Evolutionary conservation across 305 asterid species (phyloP).

Genomic region (Fraxinus ornus): DNA sequence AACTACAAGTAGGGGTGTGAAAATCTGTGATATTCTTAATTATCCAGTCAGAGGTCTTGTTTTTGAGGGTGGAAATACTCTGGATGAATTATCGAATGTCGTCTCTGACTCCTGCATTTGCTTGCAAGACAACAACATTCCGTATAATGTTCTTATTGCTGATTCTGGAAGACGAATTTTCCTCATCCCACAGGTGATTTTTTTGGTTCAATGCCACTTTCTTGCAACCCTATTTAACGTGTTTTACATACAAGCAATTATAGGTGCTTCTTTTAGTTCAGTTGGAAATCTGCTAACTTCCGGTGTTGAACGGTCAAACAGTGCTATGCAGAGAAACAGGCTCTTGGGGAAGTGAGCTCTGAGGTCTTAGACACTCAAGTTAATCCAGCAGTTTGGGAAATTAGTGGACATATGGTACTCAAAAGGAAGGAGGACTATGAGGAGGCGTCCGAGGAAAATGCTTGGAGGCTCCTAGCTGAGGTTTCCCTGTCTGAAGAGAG

Average conservation of each 20-base stretch:
- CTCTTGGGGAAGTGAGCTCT: conserved; percentile 46
- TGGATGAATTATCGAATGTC: background rate
- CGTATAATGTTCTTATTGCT: conserved; percentile 46
- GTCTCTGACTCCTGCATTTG: conserved; percentile 30
- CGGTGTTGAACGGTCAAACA: conserved; percentile 16
- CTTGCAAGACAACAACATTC: conserved; percentile 45
- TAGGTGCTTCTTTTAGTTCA: background rate
- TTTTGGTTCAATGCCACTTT: background rate
- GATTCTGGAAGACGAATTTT: conserved; percentile 46
- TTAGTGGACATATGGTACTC: conserved; percentile 52
- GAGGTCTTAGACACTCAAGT: conserved; percentile 56
- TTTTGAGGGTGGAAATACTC: background rate
- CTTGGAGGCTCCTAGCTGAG: conserved; percentile 52
- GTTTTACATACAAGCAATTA: background rate
- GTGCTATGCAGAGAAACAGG: conserved; percentile 60
- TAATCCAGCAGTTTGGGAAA: conserved; percentile 59
- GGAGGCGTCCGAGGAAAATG: conserved; percentile 47
- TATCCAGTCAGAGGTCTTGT: conserved; percentile 31
- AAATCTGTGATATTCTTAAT: conserved; percentile 25
- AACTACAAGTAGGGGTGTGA: background rate
- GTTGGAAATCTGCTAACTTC: background rate
- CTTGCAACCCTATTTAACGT: background rate
- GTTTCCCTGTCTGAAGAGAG: conserved; percentile 51
- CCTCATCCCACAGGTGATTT: conserved; percentile 44
- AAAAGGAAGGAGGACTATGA: conserved; percentile 51